phyloP scores from a whole-genome alignment of 2,329 filamentous ascomycete genomes.

The Lecanoromycetidae sp. region DNA sequence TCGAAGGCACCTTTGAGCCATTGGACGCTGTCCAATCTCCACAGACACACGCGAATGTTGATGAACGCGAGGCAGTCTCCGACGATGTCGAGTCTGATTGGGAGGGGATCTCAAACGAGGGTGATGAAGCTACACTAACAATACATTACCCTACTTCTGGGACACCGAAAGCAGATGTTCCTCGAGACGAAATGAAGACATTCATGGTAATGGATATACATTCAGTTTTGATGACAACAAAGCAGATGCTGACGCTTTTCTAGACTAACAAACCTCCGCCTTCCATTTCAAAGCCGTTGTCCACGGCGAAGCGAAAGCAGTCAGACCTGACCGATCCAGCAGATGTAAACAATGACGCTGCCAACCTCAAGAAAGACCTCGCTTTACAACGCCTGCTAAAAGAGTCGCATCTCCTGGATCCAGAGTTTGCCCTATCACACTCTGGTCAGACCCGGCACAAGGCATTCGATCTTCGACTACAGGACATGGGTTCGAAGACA shows the following conservation, averaged over 20 bases:
- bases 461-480: slow-evolving; percentile 72
- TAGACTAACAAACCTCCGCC: slow-evolving; percentile 37
- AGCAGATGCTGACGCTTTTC: too few relatives aligned
- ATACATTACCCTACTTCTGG: slow-evolving; percentile 46
- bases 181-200: slow-evolving; percentile 59
- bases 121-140: slow-evolving; percentile 40
- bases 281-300: slow-evolving; percentile 21
- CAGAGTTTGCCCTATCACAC: slow-evolving; percentile 42
- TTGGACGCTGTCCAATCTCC: slow-evolving; percentile 35
- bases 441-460: slow-evolving; percentile 65
- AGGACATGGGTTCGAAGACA: slow-evolving; percentile 63
- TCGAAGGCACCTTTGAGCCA: slow-evolving; percentile 78
- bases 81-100: slow-evolving; percentile 40
- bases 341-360: slow-evolving; percentile 49
- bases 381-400: slow-evolving; percentile 79
- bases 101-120: slow-evolving; percentile 49
- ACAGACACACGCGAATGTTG: slow-evolving; percentile 10
- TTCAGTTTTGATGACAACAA: slow-evolving; percentile 6
- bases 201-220: slow-evolving; percentile 52
- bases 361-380: slow-evolving; percentile 78
- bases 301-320: slow-evolving; percentile 18
- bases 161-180: slow-evolving; percentile 37
- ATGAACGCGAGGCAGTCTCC: slow-evolving; percentile 16
- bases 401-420: slow-evolving; percentile 77
- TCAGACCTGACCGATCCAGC: slow-evolving; percentile 31